A percentile compares a stretch with the other conserved stretches of the same genome.
These are phyloP conservation scores for Cyclotella choctawhatcheeana DNA, from an alignment of 108 stramenopile genomes.

Conservation along the genomic window DNA sequence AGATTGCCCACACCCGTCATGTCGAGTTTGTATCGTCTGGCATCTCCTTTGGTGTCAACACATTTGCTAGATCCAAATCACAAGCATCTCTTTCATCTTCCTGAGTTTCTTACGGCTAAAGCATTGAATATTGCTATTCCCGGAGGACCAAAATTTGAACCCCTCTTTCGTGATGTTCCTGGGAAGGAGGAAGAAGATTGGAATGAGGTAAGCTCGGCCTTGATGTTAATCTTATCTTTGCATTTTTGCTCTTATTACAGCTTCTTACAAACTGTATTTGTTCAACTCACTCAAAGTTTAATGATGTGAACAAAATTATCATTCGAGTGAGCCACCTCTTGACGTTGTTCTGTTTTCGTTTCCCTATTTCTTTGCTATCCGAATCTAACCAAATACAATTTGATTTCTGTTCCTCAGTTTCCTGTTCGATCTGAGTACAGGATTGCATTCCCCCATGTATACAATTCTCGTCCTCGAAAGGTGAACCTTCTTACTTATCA, in stretches of 20 bases:
- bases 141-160: conserved; percentile 99
- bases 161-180: conserved; percentile 94
- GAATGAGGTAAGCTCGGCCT: conserved; percentile 76
- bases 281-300: too few species aligned
- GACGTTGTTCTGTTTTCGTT: too few species aligned
- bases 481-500: conserved; percentile 90
- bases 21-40: conserved; percentile 93
- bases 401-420: conserved; percentile 66
- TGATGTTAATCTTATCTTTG: too few species aligned
- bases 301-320: too few species aligned
- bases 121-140: conserved; percentile 98
- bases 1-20: conserved; percentile 93
- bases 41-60: conserved; percentile 91
- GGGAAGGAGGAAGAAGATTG: conserved; percentile 97
- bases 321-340: too few species aligned
- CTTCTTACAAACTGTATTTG: too few species aligned
- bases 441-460: conserved; percentile 97
- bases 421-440: conserved; percentile 98
- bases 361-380: too few species aligned
- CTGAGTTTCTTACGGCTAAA: conserved; percentile 97
- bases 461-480: conserved; percentile 97
- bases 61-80: conserved; percentile 88
- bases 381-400: background rate
- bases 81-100: conserved; percentile 93
- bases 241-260: too few species aligned